A percentile compares a stretch with the other conserved stretches of the same genome.
These are phyloP conservation scores for Friedmanniomyces simplex DNA, from an alignment of 495 filamentous ascomycete genomes.

Conservation along the genomic window DNA sequence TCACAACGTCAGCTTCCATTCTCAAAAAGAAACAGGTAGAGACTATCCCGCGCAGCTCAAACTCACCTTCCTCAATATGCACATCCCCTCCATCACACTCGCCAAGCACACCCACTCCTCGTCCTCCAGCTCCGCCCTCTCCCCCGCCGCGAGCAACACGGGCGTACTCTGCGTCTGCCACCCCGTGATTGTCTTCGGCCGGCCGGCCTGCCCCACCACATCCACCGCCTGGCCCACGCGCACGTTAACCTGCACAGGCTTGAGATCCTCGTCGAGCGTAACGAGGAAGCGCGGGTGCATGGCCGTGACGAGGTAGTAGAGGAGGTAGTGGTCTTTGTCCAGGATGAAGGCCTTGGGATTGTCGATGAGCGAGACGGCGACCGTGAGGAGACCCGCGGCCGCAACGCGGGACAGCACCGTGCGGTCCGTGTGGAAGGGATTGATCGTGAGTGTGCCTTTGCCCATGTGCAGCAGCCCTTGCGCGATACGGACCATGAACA, in stretches of 20 bases:
- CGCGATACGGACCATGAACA: slow-evolving; percentile 99
- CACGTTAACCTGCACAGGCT: slow-evolving; percentile 91
- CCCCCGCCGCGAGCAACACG: slow-evolving; percentile 82
- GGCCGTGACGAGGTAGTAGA: slow-evolving; percentile 95
- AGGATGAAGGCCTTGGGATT: slow-evolving; percentile 83
- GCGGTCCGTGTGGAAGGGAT: slow-evolving; percentile 96
- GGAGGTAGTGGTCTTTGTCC: slow-evolving; percentile 78
- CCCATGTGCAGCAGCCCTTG: slow-evolving; percentile 98
- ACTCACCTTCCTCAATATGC: slow-evolving; percentile 90
- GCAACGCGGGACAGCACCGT: slow-evolving; percentile 89
- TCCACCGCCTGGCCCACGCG: slow-evolving; percentile 96
- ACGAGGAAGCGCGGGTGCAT: slow-evolving; percentile 96
- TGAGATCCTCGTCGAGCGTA: slow-evolving; percentile 86
- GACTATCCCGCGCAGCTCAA: too few relatives aligned
- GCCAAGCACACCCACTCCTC: slow-evolving; percentile 90
- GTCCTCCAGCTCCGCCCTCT: slow-evolving; percentile 93
- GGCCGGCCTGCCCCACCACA: slow-evolving; percentile 90
- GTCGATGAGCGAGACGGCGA: slow-evolving; percentile 84
- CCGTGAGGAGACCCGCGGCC: slow-evolving; percentile 78
- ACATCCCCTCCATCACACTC: slow-evolving; percentile 84
- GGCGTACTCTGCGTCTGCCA: slow-evolving; percentile 99
- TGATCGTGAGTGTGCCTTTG: slow-evolving; percentile 91
- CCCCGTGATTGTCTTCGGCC: slow-evolving; percentile 97
- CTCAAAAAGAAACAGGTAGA: too few relatives aligned
- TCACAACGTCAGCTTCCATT: background rate